Percentiles rank a stretch among this genome's conserved stretches.
phyloP scores from a whole-genome alignment of 768 basidiomycete genomes.

The Tulasnella sp. region DNA sequence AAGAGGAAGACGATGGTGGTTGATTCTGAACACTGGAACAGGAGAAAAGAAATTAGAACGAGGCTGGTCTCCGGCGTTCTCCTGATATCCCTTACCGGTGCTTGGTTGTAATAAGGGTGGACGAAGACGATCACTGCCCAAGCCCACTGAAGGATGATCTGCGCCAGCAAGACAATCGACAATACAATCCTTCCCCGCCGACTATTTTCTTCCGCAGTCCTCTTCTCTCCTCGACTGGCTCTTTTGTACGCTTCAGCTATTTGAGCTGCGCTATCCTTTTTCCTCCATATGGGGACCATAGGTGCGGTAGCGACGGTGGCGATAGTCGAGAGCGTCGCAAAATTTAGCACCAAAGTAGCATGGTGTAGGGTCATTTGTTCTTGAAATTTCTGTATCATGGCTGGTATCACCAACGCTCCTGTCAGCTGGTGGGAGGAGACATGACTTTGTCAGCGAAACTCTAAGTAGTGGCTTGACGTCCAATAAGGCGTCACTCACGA shows the following conservation, averaged over 20 bases:
- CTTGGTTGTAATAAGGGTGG: slow-evolving; percentile 16
- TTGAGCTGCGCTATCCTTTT: background rate
- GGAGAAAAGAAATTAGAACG: background rate
- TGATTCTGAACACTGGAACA: background rate
- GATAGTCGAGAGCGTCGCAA: slow-evolving; percentile 12
- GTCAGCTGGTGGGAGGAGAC: background rate
- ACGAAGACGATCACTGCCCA: slow-evolving; percentile 22
- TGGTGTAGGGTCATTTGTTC: slow-evolving; percentile 24
- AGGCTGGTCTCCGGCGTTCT: too few species aligned
- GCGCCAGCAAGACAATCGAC: slow-evolving; percentile 9
- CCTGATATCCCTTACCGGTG: too few species aligned
- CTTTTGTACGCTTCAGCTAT: background rate
- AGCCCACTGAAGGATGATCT: slow-evolving; percentile 22
- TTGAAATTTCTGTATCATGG: slow-evolving; percentile 25
- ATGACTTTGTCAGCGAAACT: background rate
- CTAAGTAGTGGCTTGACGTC: background rate
- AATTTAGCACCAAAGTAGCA: slow-evolving; percentile 5
- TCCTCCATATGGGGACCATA: slow-evolving; percentile 23
- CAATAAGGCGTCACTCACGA: background rate
- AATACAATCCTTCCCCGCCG: slow-evolving; percentile 11
- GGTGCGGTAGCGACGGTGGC: slow-evolving; percentile 24
- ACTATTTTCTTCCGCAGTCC: background rate
- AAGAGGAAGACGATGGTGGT: slow-evolving; percentile 25
- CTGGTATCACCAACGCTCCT: slow-evolving; percentile 22
- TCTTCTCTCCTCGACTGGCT: background rate